Base-by-base conservation (phyloP, 495 filamentous ascomycete species). In the Podospora bellae-mahoneyi region DNA sequence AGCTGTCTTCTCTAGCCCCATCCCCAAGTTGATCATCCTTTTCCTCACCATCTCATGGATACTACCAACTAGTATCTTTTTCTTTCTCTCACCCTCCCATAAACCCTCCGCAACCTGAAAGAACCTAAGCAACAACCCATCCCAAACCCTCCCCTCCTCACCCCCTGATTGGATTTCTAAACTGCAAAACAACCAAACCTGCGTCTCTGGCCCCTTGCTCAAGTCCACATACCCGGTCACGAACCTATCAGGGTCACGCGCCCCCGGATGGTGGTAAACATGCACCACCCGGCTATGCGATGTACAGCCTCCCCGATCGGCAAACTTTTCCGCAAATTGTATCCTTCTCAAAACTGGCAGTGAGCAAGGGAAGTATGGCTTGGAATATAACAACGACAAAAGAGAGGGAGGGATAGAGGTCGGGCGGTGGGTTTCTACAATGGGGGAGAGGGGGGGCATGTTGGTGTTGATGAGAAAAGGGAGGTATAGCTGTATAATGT, bases 181-280 rank as follows among this genome's bases (percentile, higher is more conserved):
- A 20, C 85, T 87, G 32, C 78, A 82, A 69, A 86, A 91, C 4
- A 90, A 28, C 81, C 85, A 84, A 16, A 87, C 78, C 69, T 90
- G 84, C 20, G 88, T 91, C 69, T 90, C 85, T 0, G 84, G 84
- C 5, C 79, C 10, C 81, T 73, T 39, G 81, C 81, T 28, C 30
- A 89, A 77, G 74, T 91, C 87, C 18, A 88, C 77, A 68, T 83
- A 85, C 1, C 85, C 87, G 20, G 85, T 84, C 15, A 85, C 81
- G 57, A 83, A 83, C 7, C 48, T 61, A 53, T 66, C 13, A 10
- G 64, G 3, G 16, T 61, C 6, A 30, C 71, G 64, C 5, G 71
- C 68, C 63, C 64, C 55, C 6, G 53, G 13, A 18, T 16, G 60
- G 57, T 64, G 4, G 34, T 79, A 80, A 26, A 80, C 82, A 26